These are phyloP conservation scores for Cadophora gregata DNA, from an alignment of 2,329 filamentous ascomycete genomes.

Conservation along the genomic window DNA sequence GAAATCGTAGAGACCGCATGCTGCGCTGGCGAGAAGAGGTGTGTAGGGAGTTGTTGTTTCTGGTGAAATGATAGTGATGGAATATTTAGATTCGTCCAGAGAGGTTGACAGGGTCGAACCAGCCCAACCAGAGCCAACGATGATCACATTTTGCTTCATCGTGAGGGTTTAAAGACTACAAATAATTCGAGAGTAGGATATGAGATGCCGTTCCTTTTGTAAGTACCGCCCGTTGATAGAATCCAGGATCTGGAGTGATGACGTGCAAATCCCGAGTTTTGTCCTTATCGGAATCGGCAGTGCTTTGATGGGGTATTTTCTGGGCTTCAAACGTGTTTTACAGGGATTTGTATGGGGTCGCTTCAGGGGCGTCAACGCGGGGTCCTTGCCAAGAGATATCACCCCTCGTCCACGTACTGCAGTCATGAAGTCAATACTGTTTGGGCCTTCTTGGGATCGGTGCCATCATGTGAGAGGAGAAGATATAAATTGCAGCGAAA, in stretches of 20 bases:
- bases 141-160: constrained; percentile 22
- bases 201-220: background rate
- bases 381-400: background rate
- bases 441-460: no score
- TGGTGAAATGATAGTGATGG: constrained; percentile 50
- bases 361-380: constrained; percentile 6
- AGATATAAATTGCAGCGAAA: no score
- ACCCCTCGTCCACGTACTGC: background rate
- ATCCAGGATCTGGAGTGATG: background rate
- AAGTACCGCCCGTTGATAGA: background rate
- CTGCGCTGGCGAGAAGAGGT: constrained; percentile 45
- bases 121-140: constrained; percentile 46
- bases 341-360: background rate
- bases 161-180: background rate
- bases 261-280: background rate
- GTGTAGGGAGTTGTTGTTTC: constrained; percentile 51
- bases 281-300: background rate
- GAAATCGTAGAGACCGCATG: constrained; percentile 16
- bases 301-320: background rate
- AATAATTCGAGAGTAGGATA: background rate
- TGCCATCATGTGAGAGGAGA: no score
- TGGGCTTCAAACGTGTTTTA: background rate
- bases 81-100: constrained; percentile 46
- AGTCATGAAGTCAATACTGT: background rate
- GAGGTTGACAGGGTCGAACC: constrained; percentile 11